phyloP scores from a whole-genome alignment of 805 yeast genomes.

The Lipomyces kockii region DNA sequence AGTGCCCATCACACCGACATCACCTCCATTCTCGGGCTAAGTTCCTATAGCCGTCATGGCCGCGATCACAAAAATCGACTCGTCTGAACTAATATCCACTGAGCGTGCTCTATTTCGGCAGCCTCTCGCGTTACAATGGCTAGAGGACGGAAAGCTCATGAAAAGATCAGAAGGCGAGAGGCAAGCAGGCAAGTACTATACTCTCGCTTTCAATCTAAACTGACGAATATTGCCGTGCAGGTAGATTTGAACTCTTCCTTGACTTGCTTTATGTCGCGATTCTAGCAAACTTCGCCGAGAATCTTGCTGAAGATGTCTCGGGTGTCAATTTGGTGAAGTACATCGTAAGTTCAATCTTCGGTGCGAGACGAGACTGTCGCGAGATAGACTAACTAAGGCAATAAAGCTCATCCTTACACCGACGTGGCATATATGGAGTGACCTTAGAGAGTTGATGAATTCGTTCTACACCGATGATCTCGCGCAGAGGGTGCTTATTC shows the following conservation, averaged over 20 bases:
- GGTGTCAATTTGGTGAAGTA: slow-evolving; percentile 56
- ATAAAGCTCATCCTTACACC: slow-evolving; percentile 52
- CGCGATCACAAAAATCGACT: not conserved
- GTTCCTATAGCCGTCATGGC: not conserved
- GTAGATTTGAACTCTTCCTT: slow-evolving; percentile 57
- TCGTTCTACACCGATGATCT: slow-evolving; percentile 66
- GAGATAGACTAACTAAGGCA: not conserved
- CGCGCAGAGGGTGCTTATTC: slow-evolving; percentile 55
- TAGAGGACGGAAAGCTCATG: slow-evolving; percentile 2
- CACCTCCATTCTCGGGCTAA: no score
- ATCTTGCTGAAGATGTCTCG: slow-evolving; percentile 56
- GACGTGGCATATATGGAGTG: slow-evolving; percentile 69
- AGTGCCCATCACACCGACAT: no score
- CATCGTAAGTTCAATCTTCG: slow-evolving; percentile 42
- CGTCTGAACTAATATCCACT: not conserved
- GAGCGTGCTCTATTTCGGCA: slow-evolving; percentile 8
- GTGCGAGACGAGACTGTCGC: not conserved
- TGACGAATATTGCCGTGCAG: not conserved
- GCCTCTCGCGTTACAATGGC: slow-evolving; percentile 16
- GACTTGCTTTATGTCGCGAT: slow-evolving; percentile 70
- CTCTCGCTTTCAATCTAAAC: not conserved
- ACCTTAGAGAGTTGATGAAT: slow-evolving; percentile 65
- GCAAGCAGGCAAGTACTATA: slow-evolving; percentile 5
- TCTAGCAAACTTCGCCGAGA: slow-evolving; percentile 61
- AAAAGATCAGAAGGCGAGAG: slow-evolving; percentile 10